Percentiles rank a stretch among this genome's conserved stretches.
Conservation (phyloP, 345 rosid genomes). For the Brassica carinata region DNA sequence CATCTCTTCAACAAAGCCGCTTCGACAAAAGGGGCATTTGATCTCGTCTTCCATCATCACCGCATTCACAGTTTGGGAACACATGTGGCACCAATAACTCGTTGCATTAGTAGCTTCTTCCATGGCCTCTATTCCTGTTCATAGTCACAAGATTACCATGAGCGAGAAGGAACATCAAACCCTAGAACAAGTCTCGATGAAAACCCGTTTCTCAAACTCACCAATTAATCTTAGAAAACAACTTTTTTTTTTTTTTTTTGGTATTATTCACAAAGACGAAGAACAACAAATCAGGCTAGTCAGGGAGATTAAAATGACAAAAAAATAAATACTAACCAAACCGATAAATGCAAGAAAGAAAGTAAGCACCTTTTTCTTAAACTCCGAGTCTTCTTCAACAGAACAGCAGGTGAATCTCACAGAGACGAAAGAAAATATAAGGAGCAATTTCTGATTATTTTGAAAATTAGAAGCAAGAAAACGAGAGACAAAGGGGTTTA, state of each 20-base stretch:
- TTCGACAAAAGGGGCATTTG: neutral
- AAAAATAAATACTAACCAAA: neutral
- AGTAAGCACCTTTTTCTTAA: neutral
- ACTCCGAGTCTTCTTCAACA: constrained; percentile 3
- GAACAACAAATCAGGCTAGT: neutral
- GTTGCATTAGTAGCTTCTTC: neutral
- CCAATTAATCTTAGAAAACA: too few species aligned
- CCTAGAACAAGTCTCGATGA: neutral
- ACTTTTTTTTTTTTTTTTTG: neutral
- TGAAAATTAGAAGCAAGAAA: neutral
- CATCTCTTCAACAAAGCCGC: neutral
- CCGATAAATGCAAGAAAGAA: neutral
- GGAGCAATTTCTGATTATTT: neutral
- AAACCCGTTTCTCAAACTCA: neutral
- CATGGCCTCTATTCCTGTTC: neutral
- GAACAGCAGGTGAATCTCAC: constrained; percentile 8
- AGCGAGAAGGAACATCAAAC: neutral
- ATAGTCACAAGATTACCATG: neutral
- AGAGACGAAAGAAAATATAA: neutral
- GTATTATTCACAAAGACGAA: neutral
- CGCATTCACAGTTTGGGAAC: neutral
- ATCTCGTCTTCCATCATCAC: neutral
- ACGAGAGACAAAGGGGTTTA: neutral
- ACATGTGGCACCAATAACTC: neutral
- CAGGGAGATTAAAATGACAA: neutral